phyloP scores from a whole-genome alignment of 192 early-diverging fungal genomes.

The Coemansia sp. region DNA sequence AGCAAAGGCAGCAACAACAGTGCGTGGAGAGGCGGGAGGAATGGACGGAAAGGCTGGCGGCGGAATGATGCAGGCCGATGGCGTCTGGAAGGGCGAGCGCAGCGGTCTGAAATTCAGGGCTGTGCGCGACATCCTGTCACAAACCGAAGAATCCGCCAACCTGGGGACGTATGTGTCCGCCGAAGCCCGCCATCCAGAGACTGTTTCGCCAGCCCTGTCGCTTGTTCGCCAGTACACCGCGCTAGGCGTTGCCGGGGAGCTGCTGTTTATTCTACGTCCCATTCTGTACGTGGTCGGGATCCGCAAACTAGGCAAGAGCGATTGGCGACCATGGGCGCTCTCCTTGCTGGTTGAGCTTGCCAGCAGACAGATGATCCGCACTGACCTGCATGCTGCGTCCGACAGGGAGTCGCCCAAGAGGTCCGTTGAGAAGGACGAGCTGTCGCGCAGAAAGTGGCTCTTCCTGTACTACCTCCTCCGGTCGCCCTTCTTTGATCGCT shows the following conservation, averaged over 20 bases:
- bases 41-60: not conserved
- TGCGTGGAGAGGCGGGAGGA: not conserved
- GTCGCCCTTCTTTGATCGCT: slow-evolving; percentile 78
- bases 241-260: slow-evolving; percentile 68
- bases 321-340: slow-evolving; percentile 83
- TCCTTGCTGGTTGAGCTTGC: slow-evolving; percentile 75
- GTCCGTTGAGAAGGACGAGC: slow-evolving; percentile 77
- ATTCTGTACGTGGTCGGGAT: slow-evolving; percentile 82
- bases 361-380: slow-evolving; percentile 53
- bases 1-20: not conserved
- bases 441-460: slow-evolving; percentile 67
- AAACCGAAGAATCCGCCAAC: slow-evolving; percentile 34
- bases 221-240: slow-evolving; percentile 62
- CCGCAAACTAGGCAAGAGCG: slow-evolving; percentile 65
- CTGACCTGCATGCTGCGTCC: slow-evolving; percentile 25
- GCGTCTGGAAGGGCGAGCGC: slow-evolving; percentile 56
- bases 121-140: slow-evolving; percentile 43
- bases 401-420: slow-evolving; percentile 37
- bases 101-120: slow-evolving; percentile 55
- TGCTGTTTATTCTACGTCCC: slow-evolving; percentile 80
- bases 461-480: slow-evolving; percentile 82
- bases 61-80: slow-evolving; percentile 2
- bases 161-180: slow-evolving; percentile 25
- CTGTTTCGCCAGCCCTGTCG: slow-evolving; percentile 65
- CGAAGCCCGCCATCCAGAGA: slow-evolving; percentile 59